Base-by-base conservation (phyloP, 257 asterid genomes). In the Oldenlandia corymbosa region DNA sequence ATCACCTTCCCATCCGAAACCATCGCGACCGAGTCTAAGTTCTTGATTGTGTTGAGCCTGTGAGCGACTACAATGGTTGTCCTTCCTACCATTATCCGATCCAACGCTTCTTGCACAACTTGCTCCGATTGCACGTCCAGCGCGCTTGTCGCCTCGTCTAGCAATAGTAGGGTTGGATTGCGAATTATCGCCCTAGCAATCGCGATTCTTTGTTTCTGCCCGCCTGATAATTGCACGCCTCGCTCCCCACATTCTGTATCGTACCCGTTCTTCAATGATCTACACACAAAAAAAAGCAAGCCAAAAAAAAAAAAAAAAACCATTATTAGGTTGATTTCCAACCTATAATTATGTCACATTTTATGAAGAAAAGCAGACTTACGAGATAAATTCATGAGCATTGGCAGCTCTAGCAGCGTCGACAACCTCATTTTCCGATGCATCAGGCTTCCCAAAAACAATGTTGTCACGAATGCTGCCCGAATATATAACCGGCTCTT, bases 61-160 rank as follows among this genome's bases (percentile, higher is more conserved):
- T 89, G 96, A 2, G 96, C 96, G 69, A 86, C 93, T 32, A 84
- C 91, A 34, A 89, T 67, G 1, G 93, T 89, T 0, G 93, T 89
- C 66, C 96, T 78, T 36, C 88, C 88, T 13, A 78, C 81, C 96
- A 86, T 89, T 62, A 81, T 82, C 26, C 79, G 58, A 61, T 89
- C 85, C 65, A 89, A 45, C 0, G 96, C 96, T 60, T 84, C 89
- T 62, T 89, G 96, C 70, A 89, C 96, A 6, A 77, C 73, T 76
- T 86, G 93, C 75, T 86, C 95, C 0, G 96, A 84, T 39, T 89
- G 91, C 64, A 74, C 86, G 68, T 89, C 96, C 1, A 89, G 83
- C 0, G 96, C 96, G 56, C 96, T 89, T 0, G 95, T 89, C n/a
- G 96, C 96, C 71, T 89, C 96, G 21, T 89, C 95, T 5, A 89